Evolutionary conservation across 139 green algal species (phyloP).

Genomic region (Bryopsis sp.): DNA sequence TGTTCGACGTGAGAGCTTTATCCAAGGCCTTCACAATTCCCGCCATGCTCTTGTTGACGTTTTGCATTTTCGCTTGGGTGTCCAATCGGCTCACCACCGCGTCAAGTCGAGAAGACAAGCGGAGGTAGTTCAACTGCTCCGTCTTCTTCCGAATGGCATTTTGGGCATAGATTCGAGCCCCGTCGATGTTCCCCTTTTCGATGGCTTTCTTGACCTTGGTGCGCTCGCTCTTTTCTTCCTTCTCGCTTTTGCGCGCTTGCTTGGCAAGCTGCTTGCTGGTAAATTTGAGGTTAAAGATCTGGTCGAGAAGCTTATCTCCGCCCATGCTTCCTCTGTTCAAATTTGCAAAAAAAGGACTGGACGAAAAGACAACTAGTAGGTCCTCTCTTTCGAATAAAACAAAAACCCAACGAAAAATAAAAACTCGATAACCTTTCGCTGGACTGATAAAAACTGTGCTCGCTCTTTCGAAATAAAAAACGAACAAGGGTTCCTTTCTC

Average conservation of each 20-base stretch:
- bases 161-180: slow-evolving; percentile 75
- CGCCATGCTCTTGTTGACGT: slow-evolving; percentile 84
- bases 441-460: no score
- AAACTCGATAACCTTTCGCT: no score
- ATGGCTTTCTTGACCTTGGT: slow-evolving; percentile 96
- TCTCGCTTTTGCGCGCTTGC: slow-evolving; percentile 78
- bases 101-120: slow-evolving; percentile 79
- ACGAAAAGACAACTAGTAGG: no score
- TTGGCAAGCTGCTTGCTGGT: slow-evolving; percentile 85
- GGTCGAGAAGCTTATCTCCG: slow-evolving; percentile 33
- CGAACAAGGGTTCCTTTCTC: no score
- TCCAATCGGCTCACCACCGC: slow-evolving; percentile 84
- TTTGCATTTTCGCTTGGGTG: slow-evolving; percentile 70
- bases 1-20: slow-evolving; percentile 70
- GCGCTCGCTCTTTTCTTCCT: slow-evolving; percentile 90
- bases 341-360: background rate
- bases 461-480: no score
- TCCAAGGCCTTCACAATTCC: slow-evolving; percentile 91
- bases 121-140: slow-evolving; percentile 95
- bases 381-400: no score
- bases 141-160: slow-evolving; percentile 47
- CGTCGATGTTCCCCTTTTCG: slow-evolving; percentile 94
- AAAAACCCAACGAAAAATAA: no score
- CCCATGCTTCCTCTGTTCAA: slow-evolving; percentile 21
- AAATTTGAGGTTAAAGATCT: slow-evolving; percentile 37